Percentiles rank a stretch among this genome's conserved stretches.
These are phyloP conservation scores for Bocquillonia castaneifolia DNA, from an alignment of 441 rosid genomes.

Conservation along the genomic window DNA sequence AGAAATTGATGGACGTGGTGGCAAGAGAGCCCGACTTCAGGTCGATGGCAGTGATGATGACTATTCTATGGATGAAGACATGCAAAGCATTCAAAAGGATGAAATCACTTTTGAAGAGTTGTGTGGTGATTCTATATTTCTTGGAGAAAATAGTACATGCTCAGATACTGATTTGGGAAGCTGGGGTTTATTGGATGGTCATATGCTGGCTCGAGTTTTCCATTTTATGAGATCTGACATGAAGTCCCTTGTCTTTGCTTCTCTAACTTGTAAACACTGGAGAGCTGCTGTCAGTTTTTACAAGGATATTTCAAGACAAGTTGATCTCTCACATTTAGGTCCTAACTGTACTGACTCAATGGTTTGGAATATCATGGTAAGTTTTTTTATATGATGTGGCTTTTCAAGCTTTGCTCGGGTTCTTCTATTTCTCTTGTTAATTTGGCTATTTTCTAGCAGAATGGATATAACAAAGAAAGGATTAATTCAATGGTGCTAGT, in stretches of 20 bases:
- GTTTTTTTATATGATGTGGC: conserved; percentile 19
- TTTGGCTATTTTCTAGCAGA: conserved; percentile 49
- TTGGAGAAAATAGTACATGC: conserved; percentile 38
- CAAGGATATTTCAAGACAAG: conserved; percentile 67
- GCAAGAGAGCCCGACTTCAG: conserved; percentile 74
- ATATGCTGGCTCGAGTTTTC: conserved; percentile 70
- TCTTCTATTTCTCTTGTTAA: conserved; percentile 24
- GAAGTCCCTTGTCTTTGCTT: conserved; percentile 70
- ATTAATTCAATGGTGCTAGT: conserved; percentile 64
- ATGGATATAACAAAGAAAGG: conserved; percentile 67
- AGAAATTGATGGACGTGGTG: conserved; percentile 61
- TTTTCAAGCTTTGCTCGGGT: background rate
- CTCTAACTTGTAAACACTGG: conserved; percentile 94
- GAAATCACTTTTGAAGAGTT: conserved; percentile 73
- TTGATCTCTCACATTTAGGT: conserved; percentile 78
- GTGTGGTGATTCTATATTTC: conserved; percentile 58
- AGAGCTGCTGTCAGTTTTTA: conserved; percentile 74
- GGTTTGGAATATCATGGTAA: conserved; percentile 66
- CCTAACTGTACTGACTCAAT: conserved; percentile 67
- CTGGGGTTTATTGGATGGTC: conserved; percentile 90
- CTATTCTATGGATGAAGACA: conserved; percentile 49
- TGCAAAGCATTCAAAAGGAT: conserved; percentile 43
- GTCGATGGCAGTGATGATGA: conserved; percentile 67
- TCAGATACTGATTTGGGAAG: conserved; percentile 38
- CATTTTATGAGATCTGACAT: conserved; percentile 81